Evolutionary conservation across 2,329 filamentous ascomycete species (phyloP), one percentile per base, ranked within the genome.

Genomic region (Cytospora chrysosperma): DNA sequence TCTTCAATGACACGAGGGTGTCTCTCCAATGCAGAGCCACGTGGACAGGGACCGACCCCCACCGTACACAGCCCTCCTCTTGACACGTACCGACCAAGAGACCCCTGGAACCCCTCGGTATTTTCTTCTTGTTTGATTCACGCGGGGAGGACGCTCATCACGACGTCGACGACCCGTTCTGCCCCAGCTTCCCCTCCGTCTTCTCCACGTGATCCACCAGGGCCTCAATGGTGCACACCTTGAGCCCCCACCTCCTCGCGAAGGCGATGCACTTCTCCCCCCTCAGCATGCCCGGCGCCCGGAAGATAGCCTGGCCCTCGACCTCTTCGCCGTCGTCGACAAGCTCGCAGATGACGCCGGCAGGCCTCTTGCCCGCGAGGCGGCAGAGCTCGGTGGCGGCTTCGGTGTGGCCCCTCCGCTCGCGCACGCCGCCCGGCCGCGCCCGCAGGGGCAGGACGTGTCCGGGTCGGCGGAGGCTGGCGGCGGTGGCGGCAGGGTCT

Each of bases 161-260:
- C n/a, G 43, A 47, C 43, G 43, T 13, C 54, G 54, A 67, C 49
- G 72, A 74, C n/a, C 79, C 80, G 62, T 83, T 84, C 27, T 75
- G 67, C 56, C 73, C 74, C 15, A 83, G 72, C 75, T 85, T 85
- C 43, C 88, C 88, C 78, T 93, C 88, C 47, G 82, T 88, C 80
- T 87, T 88, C 76, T 95, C 89, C 64, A 97, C 79, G 75, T 96
- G 90, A 63, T 80, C 81, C 30, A 94, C 89, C 77, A 99, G 77
- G 77, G 94, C 93, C 74, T 94, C 93, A 78, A 99, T 98, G 32
- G 95, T 98, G 78, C 93, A 96, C 64, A 96, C 92, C 81, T 90
- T 95, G 70, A 99, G 81, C 5, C 93, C 93, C 88, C 90, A 98
- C 77, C 84, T 88, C 76, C 87, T 87, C 30, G 93, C 95, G 82